Percentiles rank a stretch among this genome's conserved stretches.
Conservation (phyloP, 305 asterid genomes). For the Solanum hybrid region DNA sequence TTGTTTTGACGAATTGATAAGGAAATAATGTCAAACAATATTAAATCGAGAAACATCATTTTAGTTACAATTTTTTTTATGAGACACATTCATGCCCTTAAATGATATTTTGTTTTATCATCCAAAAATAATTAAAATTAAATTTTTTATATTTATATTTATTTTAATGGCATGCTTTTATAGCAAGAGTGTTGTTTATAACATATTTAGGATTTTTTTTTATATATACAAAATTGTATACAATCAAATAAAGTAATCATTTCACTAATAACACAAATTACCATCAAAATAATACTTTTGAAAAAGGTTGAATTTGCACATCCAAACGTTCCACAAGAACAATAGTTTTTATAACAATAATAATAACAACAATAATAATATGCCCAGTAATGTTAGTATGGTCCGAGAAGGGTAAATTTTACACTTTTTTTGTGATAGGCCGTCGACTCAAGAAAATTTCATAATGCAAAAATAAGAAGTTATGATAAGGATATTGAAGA, state of each 20-base stretch:
- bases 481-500: background rate
- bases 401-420: background rate
- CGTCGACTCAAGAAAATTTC: background rate
- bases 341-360: background rate
- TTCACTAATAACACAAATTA: background rate
- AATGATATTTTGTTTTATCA: background rate
- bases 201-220: background rate
- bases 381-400: background rate
- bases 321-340: background rate
- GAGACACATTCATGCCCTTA: background rate
- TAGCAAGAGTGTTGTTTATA: background rate
- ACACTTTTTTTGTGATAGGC: background rate
- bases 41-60: background rate
- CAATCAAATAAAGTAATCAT: background rate
- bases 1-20: background rate
- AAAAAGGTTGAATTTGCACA: background rate
- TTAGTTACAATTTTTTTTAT: background rate
- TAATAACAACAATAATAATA: background rate
- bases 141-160: background rate
- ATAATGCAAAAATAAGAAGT: background rate
- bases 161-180: background rate
- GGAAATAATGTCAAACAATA: background rate
- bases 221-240: background rate
- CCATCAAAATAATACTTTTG: background rate
- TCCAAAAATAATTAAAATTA: background rate